These are phyloP conservation scores for Nepenthes gracilis DNA, from an alignment of 148 eudicot genomes.

Conservation along the genomic window DNA sequence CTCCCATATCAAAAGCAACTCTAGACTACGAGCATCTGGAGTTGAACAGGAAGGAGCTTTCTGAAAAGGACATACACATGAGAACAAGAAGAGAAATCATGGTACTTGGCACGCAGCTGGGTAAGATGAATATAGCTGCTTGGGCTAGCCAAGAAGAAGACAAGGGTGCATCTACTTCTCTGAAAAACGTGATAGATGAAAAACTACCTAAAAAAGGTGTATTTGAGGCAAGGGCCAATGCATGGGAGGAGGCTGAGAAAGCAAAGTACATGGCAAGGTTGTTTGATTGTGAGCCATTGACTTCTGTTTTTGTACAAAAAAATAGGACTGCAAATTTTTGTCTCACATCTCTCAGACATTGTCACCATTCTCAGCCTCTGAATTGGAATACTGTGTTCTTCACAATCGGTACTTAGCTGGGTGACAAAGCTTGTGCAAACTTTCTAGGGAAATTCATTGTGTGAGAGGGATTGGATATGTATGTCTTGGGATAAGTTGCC, in stretches of 20 bases:
- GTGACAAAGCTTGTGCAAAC: too few species aligned
- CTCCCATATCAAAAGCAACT: not conserved
- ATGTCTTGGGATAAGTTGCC: too few species aligned
- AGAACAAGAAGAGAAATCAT: slow-evolving; percentile 61
- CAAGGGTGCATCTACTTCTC: slow-evolving; percentile 10
- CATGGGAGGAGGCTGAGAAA: slow-evolving; percentile 73
- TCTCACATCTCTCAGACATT: too few species aligned
- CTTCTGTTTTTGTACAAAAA: too few species aligned
- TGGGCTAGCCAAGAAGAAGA: slow-evolving; percentile 57
- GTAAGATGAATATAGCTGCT: slow-evolving; percentile 49
- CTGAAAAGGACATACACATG: slow-evolving; percentile 50
- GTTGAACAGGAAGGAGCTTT: slow-evolving; percentile 19
- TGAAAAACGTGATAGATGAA: slow-evolving; percentile 4
- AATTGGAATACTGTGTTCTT: too few species aligned
- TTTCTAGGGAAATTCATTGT: too few species aligned
- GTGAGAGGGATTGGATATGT: too few species aligned
- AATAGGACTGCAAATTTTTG: too few species aligned
- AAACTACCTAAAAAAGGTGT: slow-evolving; percentile 22
- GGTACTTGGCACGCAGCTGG: slow-evolving; percentile 53
- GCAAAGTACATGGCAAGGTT: slow-evolving; percentile 60
- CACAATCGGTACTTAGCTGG: too few species aligned
- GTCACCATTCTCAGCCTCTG: too few species aligned
- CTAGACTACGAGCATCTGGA: slow-evolving; percentile 9
- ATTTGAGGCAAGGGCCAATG: slow-evolving; percentile 46
- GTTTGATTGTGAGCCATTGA: too few species aligned